These are phyloP conservation scores for Mycena vitilis DNA, from an alignment of 768 basidiomycete genomes.

Conservation along the genomic window DNA sequence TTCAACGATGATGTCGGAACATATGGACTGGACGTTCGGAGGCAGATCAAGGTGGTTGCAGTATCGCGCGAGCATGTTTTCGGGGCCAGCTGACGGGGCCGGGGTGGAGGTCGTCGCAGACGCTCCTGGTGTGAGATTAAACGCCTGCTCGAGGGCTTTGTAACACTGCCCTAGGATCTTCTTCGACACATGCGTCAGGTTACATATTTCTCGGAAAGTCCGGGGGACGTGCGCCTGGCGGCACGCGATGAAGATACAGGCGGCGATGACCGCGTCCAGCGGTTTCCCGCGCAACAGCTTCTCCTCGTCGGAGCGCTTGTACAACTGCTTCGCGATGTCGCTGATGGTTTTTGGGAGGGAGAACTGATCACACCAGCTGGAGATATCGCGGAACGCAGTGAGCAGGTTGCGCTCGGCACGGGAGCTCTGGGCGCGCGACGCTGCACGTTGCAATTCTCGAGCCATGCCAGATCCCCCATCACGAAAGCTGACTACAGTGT, in stretches of 20 bases:
- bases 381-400: constrained; percentile 91
- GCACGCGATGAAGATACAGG: constrained; percentile 98
- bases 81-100: constrained; percentile 74
- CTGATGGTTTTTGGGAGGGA: constrained; percentile 93
- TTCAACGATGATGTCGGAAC: constrained; percentile 82
- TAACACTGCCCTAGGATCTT: constrained; percentile 95
- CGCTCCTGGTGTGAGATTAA: constrained; percentile 88
- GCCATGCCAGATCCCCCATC: constrained; percentile 96
- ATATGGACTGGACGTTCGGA: constrained; percentile 84
- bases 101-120: constrained; percentile 60
- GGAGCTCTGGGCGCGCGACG: constrained; percentile 80
- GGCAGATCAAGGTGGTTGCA: constrained; percentile 93
- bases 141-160: constrained; percentile 88
- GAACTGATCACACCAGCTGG: constrained; percentile 95
- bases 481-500: constrained; percentile 94
- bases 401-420: constrained; percentile 89
- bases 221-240: constrained; percentile 95
- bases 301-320: constrained; percentile 97
- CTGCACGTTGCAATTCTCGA: constrained; percentile 91
- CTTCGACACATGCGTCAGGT: constrained; percentile 93
- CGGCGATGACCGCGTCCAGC: constrained; percentile 93
- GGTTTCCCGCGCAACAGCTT: constrained; percentile 92
- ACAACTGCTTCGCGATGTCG: constrained; percentile 97
- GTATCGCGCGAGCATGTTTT: constrained; percentile 89
- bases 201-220: constrained; percentile 96